phyloP scores from a whole-genome alignment of 2,329 filamentous ascomycete species.

The Colletotrichum lindemuthianum region DNA sequence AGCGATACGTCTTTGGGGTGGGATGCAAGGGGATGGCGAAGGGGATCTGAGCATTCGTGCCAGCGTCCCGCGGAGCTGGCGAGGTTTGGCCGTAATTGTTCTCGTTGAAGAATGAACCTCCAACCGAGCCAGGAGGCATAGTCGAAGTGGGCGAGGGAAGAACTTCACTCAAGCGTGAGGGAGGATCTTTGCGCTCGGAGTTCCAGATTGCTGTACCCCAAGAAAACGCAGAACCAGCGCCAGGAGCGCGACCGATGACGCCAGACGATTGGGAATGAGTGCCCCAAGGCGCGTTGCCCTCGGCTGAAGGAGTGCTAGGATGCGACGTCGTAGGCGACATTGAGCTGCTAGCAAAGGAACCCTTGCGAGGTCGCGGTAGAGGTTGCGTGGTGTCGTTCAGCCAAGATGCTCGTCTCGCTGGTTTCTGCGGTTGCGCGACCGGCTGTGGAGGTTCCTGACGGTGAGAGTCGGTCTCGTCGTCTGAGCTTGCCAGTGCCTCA shows the following conservation, averaged over 20 bases:
- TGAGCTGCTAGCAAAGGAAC: conserved; percentile 78
- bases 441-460: conserved; percentile 62
- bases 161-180: conserved; percentile 78
- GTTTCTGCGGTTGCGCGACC: conserved; percentile 64
- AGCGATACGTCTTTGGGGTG: conserved; percentile 91
- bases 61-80: conserved; percentile 62
- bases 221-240: conserved; percentile 62
- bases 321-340: conserved; percentile 85
- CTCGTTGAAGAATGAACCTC: conserved; percentile 61
- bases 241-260: conserved; percentile 59
- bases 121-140: conserved; percentile 56
- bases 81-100: conserved; percentile 58
- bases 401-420: conserved; percentile 82
- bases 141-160: conserved; percentile 78
- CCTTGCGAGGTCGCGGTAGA: conserved; percentile 73
- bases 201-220: conserved; percentile 91
- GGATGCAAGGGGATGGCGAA: conserved; percentile 90
- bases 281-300: conserved; percentile 62
- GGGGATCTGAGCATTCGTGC: conserved; percentile 74
- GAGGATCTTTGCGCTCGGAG: conserved; percentile 79
- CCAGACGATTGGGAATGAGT: conserved; percentile 60
- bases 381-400: conserved; percentile 81
- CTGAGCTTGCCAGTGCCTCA: conserved; percentile 91
- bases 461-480: conserved; percentile 84
- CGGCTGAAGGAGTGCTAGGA: conserved; percentile 78